These are phyloP conservation scores for Delphinella strobiligena DNA, from an alignment of 2,329 filamentous ascomycete genomes.

Conservation along the genomic window DNA sequence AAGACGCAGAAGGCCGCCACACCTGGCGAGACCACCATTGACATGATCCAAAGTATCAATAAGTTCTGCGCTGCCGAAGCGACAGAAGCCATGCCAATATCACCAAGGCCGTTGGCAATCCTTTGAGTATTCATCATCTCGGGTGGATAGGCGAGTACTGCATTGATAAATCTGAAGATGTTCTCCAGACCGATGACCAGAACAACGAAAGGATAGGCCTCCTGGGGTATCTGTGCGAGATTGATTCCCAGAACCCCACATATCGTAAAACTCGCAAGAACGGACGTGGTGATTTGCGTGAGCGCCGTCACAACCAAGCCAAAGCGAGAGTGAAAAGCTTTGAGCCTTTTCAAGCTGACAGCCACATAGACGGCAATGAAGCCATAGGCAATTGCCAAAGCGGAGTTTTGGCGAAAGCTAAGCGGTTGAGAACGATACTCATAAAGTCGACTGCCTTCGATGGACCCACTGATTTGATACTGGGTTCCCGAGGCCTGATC, in stretches of 20 bases:
- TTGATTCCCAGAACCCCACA: conserved; percentile 67
- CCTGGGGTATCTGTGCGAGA: conserved; percentile 60
- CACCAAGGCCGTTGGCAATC: conserved; percentile 61
- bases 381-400: conserved; percentile 54
- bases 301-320: conserved; percentile 61
- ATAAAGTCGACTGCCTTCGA: conserved; percentile 46
- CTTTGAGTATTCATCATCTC: conserved; percentile 56
- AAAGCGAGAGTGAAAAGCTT: conserved; percentile 62
- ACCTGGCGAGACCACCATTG: conserved; percentile 54
- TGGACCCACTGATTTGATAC: conserved; percentile 4
- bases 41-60: conserved; percentile 52
- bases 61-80: conserved; percentile 59
- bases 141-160: conserved; percentile 58
- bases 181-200: conserved; percentile 68
- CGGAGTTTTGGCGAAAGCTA: conserved; percentile 51
- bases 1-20: conserved; percentile 68
- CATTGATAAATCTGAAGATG: conserved; percentile 66
- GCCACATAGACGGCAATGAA: conserved; percentile 54
- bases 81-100: conserved; percentile 58
- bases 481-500: conserved; percentile 5
- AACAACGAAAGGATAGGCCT: conserved; percentile 65
- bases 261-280: conserved; percentile 68
- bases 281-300: conserved; percentile 53
- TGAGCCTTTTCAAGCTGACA: conserved; percentile 53
- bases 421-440: conserved; percentile 70